Evolutionary conservation across 2,329 filamentous ascomycete species (phyloP), one percentile per base, ranked within the genome.

Genomic region (Fusarium hainanense): DNA sequence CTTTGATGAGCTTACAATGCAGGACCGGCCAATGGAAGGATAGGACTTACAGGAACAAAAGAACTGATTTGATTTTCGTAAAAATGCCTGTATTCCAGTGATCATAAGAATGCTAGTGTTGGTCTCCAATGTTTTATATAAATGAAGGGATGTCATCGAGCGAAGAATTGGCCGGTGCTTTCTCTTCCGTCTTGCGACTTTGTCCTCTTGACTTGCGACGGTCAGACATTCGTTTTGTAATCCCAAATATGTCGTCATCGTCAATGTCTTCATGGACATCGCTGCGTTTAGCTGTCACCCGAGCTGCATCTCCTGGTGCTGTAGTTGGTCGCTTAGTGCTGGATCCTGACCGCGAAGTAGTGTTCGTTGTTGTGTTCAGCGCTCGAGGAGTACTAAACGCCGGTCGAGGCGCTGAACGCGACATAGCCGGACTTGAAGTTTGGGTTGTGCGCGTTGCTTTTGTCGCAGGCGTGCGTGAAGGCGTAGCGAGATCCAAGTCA

Each of bases 1-100:
- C 79, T 94, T 98, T 84, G 94, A 97, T 77, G 94, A 97, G 76
- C 88, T 97, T 56, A 75, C 78, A 49, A 61, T 79, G 76, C 63
- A 75, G 60, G 78, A 79, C 55, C 52, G 65, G 20, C 76, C 74
- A 69, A 74, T 73, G 63, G 91, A 80, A 51, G 54, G 37, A 58
- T 66, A 69, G 65, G 32, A 46, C 65, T 66, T 58, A 68, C 65
- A 69, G 42, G 48, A 66, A 74, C 61, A 74, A 73, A 73, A 74
- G 51, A 68, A 69, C 51, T 68, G 55, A 68, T 69, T 69, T 68
- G 59, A 58, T 48, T 46, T 68, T 21, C 58, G 46, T 52, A 6
- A 10, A 14, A 43, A 32, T 28, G 8, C 6, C 20, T 27, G 11
- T 6, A n/a, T 25, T 28, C 13, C 14, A 28, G 8, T 25, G 28